Evolutionary conservation across 805 yeast genomes (phyloP).

Genomic region (Wickerhamomyces subpelliculosus): DNA sequence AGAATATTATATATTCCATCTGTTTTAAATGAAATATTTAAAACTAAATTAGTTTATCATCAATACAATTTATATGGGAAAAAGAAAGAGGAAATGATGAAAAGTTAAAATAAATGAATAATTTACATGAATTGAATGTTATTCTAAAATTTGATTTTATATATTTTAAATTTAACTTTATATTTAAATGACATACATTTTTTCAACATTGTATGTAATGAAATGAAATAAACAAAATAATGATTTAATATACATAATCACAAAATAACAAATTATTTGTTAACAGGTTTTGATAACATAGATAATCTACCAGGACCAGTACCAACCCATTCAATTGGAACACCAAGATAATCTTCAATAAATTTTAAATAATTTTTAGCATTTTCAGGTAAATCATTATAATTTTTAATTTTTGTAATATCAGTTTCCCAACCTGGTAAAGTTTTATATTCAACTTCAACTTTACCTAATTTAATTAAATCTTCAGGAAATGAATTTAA

Average conservation of each 20-base stretch:
- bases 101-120: slow-evolving; percentile 1
- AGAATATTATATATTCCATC: slow-evolving; percentile 47
- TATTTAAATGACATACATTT: no score
- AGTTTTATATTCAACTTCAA: slow-evolving; percentile 86
- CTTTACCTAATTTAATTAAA: slow-evolving; percentile 70
- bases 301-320: slow-evolving; percentile 96
- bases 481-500: slow-evolving; percentile 90
- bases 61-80: slow-evolving; percentile 42
- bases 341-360: slow-evolving; percentile 78
- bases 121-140: no score
- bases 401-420: slow-evolving; percentile 64
- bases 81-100: neutral
- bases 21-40: slow-evolving; percentile 18
- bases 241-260: slow-evolving; percentile 2
- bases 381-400: slow-evolving; percentile 77
- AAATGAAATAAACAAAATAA: neutral
- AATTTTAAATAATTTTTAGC: slow-evolving; percentile 79
- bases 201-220: no score
- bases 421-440: slow-evolving; percentile 92
- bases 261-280: neutral
- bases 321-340: slow-evolving; percentile 95
- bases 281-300: slow-evolving; percentile 58
- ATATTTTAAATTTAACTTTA: no score
- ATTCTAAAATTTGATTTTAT: no score
- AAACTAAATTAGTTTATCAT: slow-evolving; percentile 35